Base-by-base conservation (phyloP, 1,284 basidiomycete genomes). In the Gymnopus androsaceus region DNA sequence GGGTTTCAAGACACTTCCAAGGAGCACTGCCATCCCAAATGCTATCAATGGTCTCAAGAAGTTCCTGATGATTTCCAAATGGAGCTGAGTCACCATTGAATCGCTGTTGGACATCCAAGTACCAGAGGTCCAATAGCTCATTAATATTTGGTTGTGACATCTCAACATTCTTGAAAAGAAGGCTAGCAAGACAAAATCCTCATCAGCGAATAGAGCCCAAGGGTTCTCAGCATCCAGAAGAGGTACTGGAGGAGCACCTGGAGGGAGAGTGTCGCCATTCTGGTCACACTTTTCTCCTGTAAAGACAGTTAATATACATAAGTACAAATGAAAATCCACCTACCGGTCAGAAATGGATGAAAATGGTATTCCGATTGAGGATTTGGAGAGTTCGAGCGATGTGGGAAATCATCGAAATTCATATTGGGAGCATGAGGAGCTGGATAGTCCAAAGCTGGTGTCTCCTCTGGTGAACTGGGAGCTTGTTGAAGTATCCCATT, bases 41-140 rank as follows among this genome's bases (percentile, higher is more conserved):
- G 1, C 52, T 17, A 45, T 72, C 68, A 49, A 72, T 70, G 5
- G 63, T 66, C 1, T 54, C 47, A 46, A 66, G 65, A 1, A 72
- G 38, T 2, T 67, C 57, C 4, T 60, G 47, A 15, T 57, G 30
- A 4, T 49, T 59, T 51, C 58, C 61, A 62, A 68, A 72, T 0
- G 69, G 68, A n/a, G n/a, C n/a, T n/a, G n/a, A n/a, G n/a, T n/a
- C n/a, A 2, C 61, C 42, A 15, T 49, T 42, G 4, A 21, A 31
- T 56, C 62, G 44, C 53, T 38, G n/a, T 51, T 38, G 21, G 38
- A 45, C 17, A 5, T 25, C 48, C 8, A 48, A 19, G 6, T 40
- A 42, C 61, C 61, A 63, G 11, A 61, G 15, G 33, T 64, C 60
- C 12, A 63, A 51, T 1, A 64, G 56, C 2, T 59, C 19, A 33